Evolutionary conservation across 2,329 filamentous ascomycete species (phyloP).

Genomic region (Conoideocrella luteorostrata): DNA sequence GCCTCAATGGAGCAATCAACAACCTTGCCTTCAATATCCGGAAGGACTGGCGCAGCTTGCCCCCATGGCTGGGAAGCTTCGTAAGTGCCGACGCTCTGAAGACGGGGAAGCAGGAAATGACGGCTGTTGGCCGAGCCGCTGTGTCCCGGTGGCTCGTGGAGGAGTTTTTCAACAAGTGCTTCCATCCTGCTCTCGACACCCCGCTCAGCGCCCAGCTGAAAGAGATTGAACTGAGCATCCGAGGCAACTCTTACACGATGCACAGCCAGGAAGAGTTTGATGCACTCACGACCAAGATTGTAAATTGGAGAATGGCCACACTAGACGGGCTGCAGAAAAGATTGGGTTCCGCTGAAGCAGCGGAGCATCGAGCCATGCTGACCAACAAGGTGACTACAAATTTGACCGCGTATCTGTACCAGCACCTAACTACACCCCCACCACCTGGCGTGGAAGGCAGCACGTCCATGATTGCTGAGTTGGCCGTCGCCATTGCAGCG

Average conservation of each 20-base stretch:
- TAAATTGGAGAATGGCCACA: constrained; percentile 90
- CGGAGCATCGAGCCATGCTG: constrained; percentile 60
- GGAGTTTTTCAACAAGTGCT: constrained; percentile 84
- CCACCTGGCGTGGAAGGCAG: constrained; percentile 80
- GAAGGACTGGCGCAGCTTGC: constrained; percentile 83
- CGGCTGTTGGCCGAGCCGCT: constrained; percentile 80
- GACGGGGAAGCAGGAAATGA: constrained; percentile 96
- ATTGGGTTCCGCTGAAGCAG: constrained; percentile 59
- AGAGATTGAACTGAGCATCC: constrained; percentile 79
- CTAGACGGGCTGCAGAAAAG: constrained; percentile 77
- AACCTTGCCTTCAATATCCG: constrained; percentile 94
- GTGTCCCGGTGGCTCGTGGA: constrained; percentile 88
- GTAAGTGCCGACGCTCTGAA: constrained; percentile 81
- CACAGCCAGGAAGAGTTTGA: constrained; percentile 83
- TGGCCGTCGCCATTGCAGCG: constrained; percentile 76
- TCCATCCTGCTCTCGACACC: constrained; percentile 81
- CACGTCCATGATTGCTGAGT: constrained; percentile 85
- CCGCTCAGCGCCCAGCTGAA: constrained; percentile 74
- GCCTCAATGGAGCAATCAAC: constrained; percentile 88
- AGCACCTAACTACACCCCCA: constrained; percentile 69
- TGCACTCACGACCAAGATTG: constrained; percentile 76
- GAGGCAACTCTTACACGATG: constrained; percentile 65
- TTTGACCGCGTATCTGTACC: constrained; percentile 62
- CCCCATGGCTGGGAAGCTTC: constrained; percentile 69
- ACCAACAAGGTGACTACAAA: constrained; percentile 63